phyloP scores from a whole-genome alignment of 805 yeast species.

The Yamadazyma olivae region DNA sequence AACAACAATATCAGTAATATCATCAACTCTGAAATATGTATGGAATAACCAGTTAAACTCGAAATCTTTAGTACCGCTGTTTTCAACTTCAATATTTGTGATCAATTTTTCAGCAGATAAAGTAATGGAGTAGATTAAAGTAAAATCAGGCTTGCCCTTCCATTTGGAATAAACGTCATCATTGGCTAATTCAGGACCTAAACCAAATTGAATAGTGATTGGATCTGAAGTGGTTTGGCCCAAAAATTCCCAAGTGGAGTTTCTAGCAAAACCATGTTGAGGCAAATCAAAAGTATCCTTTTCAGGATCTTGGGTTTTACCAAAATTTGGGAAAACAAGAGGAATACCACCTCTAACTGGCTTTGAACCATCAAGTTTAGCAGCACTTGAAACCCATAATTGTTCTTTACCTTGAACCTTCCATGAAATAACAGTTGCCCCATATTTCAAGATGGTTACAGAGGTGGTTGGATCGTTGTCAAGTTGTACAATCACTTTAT shows the following conservation, averaged over 20 bases:
- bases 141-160: conserved; percentile 61
- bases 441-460: conserved; percentile 74
- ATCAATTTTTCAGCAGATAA: conserved; percentile 56
- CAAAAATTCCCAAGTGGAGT: conserved; percentile 86
- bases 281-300: conserved; percentile 69
- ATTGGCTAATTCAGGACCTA: conserved; percentile 81
- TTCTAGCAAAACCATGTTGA: conserved; percentile 96
- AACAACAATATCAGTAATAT: conserved; percentile 74
- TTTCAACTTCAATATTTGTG: conserved; percentile 74
- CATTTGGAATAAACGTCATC: conserved; percentile 57
- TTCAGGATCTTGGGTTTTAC: conserved; percentile 53
- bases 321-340: conserved; percentile 90
- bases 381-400: conserved; percentile 76
- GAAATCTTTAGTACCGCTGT: conserved; percentile 61
- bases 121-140: conserved; percentile 66
- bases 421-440: conserved; percentile 92
- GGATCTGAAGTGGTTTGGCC: conserved; percentile 80
- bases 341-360: conserved; percentile 99
- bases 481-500: conserved; percentile 57
- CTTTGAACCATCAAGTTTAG: conserved; percentile 84
- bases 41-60: conserved; percentile 95
- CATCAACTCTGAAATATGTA: conserved; percentile 74
- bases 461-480: conserved; percentile 50
- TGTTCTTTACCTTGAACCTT: conserved; percentile 65
- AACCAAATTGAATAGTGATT: conserved; percentile 78